phyloP scores from a whole-genome alignment of 768 basidiomycete genomes.

The Naganishia onofrii region DNA sequence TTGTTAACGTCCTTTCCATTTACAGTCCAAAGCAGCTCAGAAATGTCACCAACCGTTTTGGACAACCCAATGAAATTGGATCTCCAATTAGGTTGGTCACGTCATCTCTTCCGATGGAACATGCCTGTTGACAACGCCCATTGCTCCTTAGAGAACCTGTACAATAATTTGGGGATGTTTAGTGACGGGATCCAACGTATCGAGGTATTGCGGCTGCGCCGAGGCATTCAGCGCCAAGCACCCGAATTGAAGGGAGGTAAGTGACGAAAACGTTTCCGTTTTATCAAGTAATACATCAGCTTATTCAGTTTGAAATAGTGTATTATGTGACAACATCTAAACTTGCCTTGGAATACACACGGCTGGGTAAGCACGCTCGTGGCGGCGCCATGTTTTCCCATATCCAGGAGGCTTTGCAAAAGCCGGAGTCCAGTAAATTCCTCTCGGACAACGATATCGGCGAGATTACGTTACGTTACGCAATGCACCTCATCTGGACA shows the following conservation, averaged over 20 bases:
- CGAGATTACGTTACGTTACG: constrained; percentile 64
- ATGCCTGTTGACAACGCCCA: not conserved
- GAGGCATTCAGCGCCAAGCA: constrained; percentile 62
- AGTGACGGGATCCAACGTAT: constrained; percentile 67
- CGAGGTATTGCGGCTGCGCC: constrained; percentile 64
- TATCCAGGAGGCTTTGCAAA: constrained; percentile 26
- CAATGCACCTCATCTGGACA: constrained; percentile 63
- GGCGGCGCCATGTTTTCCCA: constrained; percentile 63
- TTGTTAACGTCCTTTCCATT: not conserved
- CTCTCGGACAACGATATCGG: constrained; percentile 60
- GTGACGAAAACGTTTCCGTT: constrained; percentile 11
- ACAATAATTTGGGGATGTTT: constrained; percentile 60
- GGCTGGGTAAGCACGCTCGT: constrained; percentile 69
- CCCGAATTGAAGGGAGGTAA: constrained; percentile 58
- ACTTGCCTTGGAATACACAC: constrained; percentile 74
- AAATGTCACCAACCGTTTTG: not conserved
- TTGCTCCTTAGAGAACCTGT: not conserved
- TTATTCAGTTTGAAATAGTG: constrained; percentile 53
- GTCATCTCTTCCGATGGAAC: not conserved
- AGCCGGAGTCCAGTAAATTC: constrained; percentile 41
- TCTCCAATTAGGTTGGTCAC: constrained; percentile 25
- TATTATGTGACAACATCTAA: constrained; percentile 66
- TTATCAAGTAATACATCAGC: not conserved
- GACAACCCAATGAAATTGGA: constrained; percentile 7
- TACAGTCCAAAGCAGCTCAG: not conserved